Percentiles rank a stretch among this genome's conserved stretches.
phyloP scores from a whole-genome alignment of 192 early-diverging fungal genomes.

The Umbelopsis sp. region DNA sequence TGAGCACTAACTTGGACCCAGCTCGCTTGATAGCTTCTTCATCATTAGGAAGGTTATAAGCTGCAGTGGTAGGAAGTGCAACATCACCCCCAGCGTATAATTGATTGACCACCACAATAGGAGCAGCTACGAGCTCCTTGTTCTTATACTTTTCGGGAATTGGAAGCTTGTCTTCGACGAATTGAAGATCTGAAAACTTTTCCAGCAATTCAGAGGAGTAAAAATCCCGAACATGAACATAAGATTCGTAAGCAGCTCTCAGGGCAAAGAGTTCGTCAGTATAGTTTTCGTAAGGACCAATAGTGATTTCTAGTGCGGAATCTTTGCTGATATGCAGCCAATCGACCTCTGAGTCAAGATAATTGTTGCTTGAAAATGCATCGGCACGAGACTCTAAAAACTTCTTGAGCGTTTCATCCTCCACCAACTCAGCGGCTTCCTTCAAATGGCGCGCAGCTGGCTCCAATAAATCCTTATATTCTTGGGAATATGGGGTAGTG shows the following conservation, averaged over 20 bases:
- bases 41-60: conserved; percentile 79
- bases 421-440: conserved; percentile 59
- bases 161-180: conserved; percentile 66
- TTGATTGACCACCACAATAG: conserved; percentile 77
- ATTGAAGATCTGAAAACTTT: conserved; percentile 66
- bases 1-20: conserved; percentile 72
- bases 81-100: conserved; percentile 72
- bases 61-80: conserved; percentile 71
- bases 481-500: conserved; percentile 54
- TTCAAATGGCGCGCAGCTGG: conserved; percentile 55
- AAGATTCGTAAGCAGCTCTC: conserved; percentile 71
- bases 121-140: conserved; percentile 59
- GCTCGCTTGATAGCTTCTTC: conserved; percentile 69
- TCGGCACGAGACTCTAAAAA: conserved; percentile 61
- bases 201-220: conserved; percentile 54
- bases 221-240: conserved; percentile 69
- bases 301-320: conserved; percentile 66
- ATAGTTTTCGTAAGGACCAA: conserved; percentile 77
- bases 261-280: conserved; percentile 65
- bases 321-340: conserved; percentile 69
- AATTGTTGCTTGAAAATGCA: conserved; percentile 62
- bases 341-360: conserved; percentile 66
- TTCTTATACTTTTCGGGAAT: conserved; percentile 68
- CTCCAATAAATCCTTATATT: conserved; percentile 55
- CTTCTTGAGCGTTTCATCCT: conserved; percentile 51